Percentiles rank a stretch among this genome's conserved stretches.
phyloP scores from a whole-genome alignment of 495 filamentous ascomycete genomes.

The Hypoxylon cercidicola region DNA sequence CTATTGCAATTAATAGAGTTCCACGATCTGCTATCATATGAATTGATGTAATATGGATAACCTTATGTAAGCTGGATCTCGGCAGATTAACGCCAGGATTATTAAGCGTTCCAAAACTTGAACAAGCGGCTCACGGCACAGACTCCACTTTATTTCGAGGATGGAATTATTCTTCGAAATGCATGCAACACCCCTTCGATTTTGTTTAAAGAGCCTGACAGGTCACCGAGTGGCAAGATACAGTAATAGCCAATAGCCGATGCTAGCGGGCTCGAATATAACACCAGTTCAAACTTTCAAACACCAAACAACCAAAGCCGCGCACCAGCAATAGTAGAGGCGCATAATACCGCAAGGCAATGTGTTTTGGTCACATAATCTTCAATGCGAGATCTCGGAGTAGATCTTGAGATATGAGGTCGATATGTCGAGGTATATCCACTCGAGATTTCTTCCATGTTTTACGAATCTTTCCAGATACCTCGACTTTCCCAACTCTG shows the following conservation, averaged over 20 bases:
- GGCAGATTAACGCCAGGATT: constrained; percentile 31
- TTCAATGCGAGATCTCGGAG: constrained; percentile 17
- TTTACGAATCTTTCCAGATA: constrained; percentile 5
- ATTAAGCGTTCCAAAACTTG: not conserved
- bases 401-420: constrained; percentile 18
- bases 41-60: not conserved
- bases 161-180: constrained; percentile 18
- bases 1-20: no score
- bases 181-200: constrained; percentile 28
- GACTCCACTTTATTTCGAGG: not conserved
- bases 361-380: constrained; percentile 16
- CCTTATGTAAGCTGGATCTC: constrained; percentile 13
- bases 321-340: not conserved
- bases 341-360: not conserved
- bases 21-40: no score
- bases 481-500: not conserved
- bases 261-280: constrained; percentile 6
- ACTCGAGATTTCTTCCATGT: constrained; percentile 3
- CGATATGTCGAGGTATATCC: not conserved
- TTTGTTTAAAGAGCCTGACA: not conserved
- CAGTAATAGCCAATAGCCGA: not conserved
- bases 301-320: not conserved
- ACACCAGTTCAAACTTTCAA: not conserved
- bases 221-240: not conserved
- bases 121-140: constrained; percentile 5